Conservation (phyloP, 2,329 filamentous ascomycete species). For the Apiospora sp. region DNA sequence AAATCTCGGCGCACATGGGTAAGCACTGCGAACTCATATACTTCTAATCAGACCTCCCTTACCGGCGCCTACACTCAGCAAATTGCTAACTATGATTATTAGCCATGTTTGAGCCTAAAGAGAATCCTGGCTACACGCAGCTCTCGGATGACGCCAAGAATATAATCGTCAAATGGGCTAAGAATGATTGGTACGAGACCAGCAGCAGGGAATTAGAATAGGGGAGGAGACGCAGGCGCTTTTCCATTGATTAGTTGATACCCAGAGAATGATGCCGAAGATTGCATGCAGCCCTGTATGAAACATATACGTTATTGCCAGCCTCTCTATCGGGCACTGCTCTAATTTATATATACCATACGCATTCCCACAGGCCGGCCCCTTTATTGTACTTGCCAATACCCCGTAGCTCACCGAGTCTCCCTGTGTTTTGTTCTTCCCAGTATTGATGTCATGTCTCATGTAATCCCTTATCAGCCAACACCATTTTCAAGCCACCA, state of each 20-base stretch:
- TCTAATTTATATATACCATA: background rate
- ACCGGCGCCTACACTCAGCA: background rate
- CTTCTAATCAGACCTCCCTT: too few species aligned
- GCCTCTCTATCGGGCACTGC: background rate
- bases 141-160: slow-evolving; percentile 72
- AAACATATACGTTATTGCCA: background rate
- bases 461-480: background rate
- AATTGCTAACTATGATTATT: slow-evolving; percentile 22
- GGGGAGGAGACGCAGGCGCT: background rate
- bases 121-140: slow-evolving; percentile 76
- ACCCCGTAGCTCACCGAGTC: background rate
- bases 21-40: slow-evolving; percentile 42
- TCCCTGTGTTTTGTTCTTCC: background rate
- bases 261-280: background rate
- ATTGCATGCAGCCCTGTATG: background rate
- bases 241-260: slow-evolving; percentile 25
- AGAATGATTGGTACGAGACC: slow-evolving; percentile 71
- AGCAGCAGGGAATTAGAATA: slow-evolving; percentile 48
- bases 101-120: slow-evolving; percentile 77
- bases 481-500: slow-evolving; percentile 14
- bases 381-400: background rate
- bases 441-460: slow-evolving; percentile 11
- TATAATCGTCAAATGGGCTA: slow-evolving; percentile 70
- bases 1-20: slow-evolving; percentile 81
- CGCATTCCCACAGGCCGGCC: background rate